Conservation (phyloP, 2,329 filamentous ascomycete species). For the Leptographium wingfieldii region DNA sequence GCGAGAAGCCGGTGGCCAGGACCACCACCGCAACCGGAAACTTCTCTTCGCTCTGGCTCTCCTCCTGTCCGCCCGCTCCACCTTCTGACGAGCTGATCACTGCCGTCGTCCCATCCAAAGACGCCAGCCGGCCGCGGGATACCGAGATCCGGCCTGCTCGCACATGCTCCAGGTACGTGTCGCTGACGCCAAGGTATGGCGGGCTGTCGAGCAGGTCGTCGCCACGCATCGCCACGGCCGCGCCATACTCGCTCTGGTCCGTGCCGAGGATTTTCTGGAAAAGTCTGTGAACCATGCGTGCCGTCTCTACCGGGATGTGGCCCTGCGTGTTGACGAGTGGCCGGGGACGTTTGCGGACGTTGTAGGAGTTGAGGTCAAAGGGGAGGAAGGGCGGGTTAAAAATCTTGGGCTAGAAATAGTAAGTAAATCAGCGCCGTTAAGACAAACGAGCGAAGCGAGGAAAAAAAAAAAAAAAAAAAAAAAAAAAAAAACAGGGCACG, state of each 20-base stretch:
- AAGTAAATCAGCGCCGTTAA: background rate
- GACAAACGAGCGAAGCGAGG: background rate
- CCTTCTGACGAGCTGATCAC: background rate
- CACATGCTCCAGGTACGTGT: constrained; percentile 63
- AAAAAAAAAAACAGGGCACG: constrained; percentile 1
- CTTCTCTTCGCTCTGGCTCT: constrained; percentile 15
- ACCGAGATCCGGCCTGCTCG: constrained; percentile 47
- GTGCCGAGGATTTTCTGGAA: constrained; percentile 36
- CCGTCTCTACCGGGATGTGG: constrained; percentile 46
- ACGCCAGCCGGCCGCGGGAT: constrained; percentile 33
- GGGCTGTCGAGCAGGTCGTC: constrained; percentile 35
- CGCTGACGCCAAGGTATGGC: constrained; percentile 56
- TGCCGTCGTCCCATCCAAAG: constrained; percentile 22
- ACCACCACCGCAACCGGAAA: constrained; percentile 49
- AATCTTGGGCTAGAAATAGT: constrained; percentile 23
- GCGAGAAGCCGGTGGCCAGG: constrained; percentile 63
- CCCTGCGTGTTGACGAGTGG: constrained; percentile 52
- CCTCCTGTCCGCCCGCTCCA: no score
- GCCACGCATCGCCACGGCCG: constrained; percentile 24
- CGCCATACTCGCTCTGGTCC: constrained; percentile 39
- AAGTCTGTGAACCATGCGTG: constrained; percentile 38
- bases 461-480: background rate
- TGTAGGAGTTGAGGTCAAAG: constrained; percentile 60
- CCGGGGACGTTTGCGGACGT: constrained; percentile 47
- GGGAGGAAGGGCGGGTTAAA: constrained; percentile 53